phyloP scores from a whole-genome alignment of 2,329 filamentous ascomycete genomes.

The Tolypocladium cylindrosporum region DNA sequence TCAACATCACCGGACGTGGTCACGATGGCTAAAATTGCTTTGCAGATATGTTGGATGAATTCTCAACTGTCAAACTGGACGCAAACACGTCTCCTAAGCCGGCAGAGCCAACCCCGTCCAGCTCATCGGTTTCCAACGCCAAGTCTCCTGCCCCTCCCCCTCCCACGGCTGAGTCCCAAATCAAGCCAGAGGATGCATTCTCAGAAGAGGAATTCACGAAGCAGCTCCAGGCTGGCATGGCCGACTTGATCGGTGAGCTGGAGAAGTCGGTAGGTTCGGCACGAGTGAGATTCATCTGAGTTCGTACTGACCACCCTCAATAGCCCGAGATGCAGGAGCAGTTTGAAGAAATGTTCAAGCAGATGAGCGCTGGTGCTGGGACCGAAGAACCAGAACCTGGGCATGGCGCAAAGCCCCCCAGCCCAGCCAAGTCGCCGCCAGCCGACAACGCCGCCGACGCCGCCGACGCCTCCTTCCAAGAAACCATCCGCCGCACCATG shows the following conservation, averaged over 20 bases:
- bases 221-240: constrained; percentile 86
- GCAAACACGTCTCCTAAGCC: constrained; percentile 11
- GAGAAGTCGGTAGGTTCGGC: constrained; percentile 43
- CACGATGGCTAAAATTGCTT: constrained; percentile 2
- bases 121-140: constrained; percentile 21
- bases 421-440: constrained; percentile 16
- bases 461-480: constrained; percentile 64
- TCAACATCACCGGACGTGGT: background rate
- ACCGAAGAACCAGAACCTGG: constrained; percentile 9
- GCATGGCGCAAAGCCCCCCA: constrained; percentile 11
- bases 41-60: constrained; percentile 85
- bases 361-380: constrained; percentile 47
- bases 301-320: background rate
- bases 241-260: constrained; percentile 64
- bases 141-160: constrained; percentile 18
- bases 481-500: constrained; percentile 89
- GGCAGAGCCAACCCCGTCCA: constrained; percentile 11
- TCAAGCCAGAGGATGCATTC: constrained; percentile 28
- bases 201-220: constrained; percentile 73
- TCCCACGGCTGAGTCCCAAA: constrained; percentile 10
- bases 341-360: constrained; percentile 69
- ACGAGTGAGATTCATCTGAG: too few relatives aligned
- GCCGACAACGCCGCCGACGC: constrained; percentile 26
- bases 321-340: constrained; percentile 66
- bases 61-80: constrained; percentile 53